Conservation (phyloP, 2,329 filamentous ascomycete species). For the Amylocarpus encephaloides region DNA sequence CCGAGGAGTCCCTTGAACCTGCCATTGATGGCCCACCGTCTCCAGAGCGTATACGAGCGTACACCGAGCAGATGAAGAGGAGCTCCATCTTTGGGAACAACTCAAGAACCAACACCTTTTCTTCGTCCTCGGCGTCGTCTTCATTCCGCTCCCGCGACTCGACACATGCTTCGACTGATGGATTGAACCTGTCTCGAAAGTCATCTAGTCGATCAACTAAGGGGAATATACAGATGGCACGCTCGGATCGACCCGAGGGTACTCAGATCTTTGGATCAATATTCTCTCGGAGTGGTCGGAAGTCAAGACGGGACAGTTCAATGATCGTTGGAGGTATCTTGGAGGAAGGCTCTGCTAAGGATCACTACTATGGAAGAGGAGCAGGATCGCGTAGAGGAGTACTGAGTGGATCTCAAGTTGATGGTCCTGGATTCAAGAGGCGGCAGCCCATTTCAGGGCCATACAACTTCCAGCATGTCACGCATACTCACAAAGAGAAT, state of each 20-base stretch:
- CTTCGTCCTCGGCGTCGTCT: conserved; percentile 53
- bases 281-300: conserved; percentile 47
- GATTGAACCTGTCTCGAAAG: conserved; percentile 44
- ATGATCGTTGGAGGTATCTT: conserved; percentile 12
- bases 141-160: conserved; percentile 43
- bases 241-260: conserved; percentile 50
- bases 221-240: conserved; percentile 43
- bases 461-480: conserved; percentile 62
- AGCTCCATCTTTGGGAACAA: conserved; percentile 43
- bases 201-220: conserved; percentile 50
- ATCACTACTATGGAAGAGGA: conserved; percentile 19
- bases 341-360: conserved; percentile 19
- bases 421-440: conserved; percentile 6
- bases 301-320: conserved; percentile 41
- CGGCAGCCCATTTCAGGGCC: conserved; percentile 48
- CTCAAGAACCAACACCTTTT: conserved; percentile 40
- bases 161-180: conserved; percentile 22
- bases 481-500: conserved; percentile 49
- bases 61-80: conserved; percentile 53
- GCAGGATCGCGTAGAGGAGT: conserved; percentile 1
- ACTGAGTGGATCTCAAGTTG: neutral
- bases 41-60: conserved; percentile 50
- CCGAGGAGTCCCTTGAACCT: conserved; percentile 46
- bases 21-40: conserved; percentile 56
- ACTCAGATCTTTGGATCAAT: conserved; percentile 52